Base-by-base conservation (phyloP, 1,284 basidiomycete species). In the Sporisorium reilianum region DNA sequence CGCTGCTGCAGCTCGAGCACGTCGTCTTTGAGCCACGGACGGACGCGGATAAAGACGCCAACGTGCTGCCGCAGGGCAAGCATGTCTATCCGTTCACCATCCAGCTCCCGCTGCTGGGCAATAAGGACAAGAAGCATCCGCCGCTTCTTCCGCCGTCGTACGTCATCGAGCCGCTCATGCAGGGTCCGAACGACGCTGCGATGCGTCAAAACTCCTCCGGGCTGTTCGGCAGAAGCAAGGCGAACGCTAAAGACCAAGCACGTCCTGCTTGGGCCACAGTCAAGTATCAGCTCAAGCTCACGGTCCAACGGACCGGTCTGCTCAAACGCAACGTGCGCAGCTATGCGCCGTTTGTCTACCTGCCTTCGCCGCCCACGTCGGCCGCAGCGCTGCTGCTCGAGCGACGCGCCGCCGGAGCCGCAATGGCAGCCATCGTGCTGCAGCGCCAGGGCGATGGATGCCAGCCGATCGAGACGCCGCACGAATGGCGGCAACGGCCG, bases 241-340 rank as follows among this genome's bases (percentile, higher is more conserved):
- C 26, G 16, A 55, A 38, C 2, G 61, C 54, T 36, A 65, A 58
- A 26, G 51, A 44, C 5, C 20, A 45, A 5, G 59, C 55, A 18
- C 53, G 44, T 1, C 56, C 62, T 2, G 69, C 76, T 16, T 82
- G 80, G 80, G 75, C 75, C 1, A 79, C 69, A 25, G 70, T 82
- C 55, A 82, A 80, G 42, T 82, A 80, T 65, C 78, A 81, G 56
- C 55, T 80, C 62, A 81, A 81, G 55, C 53, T 80, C 26, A 82
- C 78, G 11, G 75, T 82, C 8, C 76, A 79, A 41, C 57, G 80
- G 16, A 69, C 71, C 2, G 80, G 80, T 22, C 49, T 80, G 9
- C 74, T 82, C 41, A 71, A 70, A 32, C 63, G 69, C 28, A 82
- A 80, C 34, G 60, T 80, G 14, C 67, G 80, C 41, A 67, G 80